Evolutionary conservation across 1,284 basidiomycete genomes (phyloP), one percentile per base, ranked within the genome.

Genomic region (Pterulicium gracile): DNA sequence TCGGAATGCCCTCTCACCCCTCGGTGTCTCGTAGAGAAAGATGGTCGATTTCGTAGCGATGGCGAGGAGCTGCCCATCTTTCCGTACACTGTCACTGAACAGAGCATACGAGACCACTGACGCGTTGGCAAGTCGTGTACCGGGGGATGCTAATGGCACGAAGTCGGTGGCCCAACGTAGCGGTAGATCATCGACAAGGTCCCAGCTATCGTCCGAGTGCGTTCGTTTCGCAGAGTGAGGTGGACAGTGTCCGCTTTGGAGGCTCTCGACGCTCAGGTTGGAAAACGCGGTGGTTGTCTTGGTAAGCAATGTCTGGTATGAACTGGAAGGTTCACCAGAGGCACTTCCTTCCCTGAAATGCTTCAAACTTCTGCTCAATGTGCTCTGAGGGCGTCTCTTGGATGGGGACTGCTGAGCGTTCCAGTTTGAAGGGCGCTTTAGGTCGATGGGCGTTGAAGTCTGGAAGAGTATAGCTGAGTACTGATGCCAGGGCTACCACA

Each of bases 131-230:
- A 88, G 61, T 42, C 82, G 70, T n/a, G 83, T 84, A 2, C 80
- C 76, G 20, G 71, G 59, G 3, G 70, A 63, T 3, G 83, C 83
- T 21, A 89, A 70, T 0, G 84, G 78, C 2, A 86, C 81, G 56
- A 76, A 88, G 58, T 89, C 86, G 0, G 81, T 82, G 14, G 85
- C 83, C 86, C 86, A 89, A 32, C 81, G 73, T 43, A 88, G 53
- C 5, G 85, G 81, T 13, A 85, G 61, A 48, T 88, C 85, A 12
- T 88, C 83, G 2, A 88, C 67, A 14, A 87, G 55, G 58, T 88
- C 85, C 85, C 85, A 88, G 32, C 73, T 70, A 32, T 80, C 79
- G 27, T 64, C 60, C 2, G 71, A 63, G 19, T 64, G 54, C 19
- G 61, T 57, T 42, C 60, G 60, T 13, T 56, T 55, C 3, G 55